Evolutionary conservation across 106 monocot species (phyloP).

Genomic region (Dactylorhiza incarnata): DNA sequence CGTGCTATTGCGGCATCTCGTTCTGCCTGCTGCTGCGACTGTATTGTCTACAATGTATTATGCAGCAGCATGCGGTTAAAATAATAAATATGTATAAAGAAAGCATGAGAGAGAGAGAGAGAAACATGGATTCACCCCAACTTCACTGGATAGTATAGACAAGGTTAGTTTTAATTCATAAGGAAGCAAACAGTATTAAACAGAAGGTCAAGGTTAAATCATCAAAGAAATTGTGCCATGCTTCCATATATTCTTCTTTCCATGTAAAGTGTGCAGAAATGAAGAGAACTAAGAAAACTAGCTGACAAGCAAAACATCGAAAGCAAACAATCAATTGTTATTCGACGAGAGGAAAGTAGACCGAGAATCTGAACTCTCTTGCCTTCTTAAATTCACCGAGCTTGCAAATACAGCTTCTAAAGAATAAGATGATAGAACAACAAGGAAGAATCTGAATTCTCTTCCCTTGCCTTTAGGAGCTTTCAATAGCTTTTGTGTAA

Average conservation of each 20-base stretch:
- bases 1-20: conserved; percentile 77
- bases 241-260: background rate
- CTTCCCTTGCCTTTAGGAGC: no score
- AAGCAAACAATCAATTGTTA: background rate
- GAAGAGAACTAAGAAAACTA: conserved; percentile 1
- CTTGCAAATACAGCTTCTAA: no score
- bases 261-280: background rate
- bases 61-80: background rate
- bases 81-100: background rate
- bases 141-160: background rate
- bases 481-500: no score
- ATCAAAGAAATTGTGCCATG: background rate
- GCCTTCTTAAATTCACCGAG: no score
- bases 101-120: background rate
- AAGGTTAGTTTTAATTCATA: background rate
- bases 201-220: background rate
- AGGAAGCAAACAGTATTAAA: background rate
- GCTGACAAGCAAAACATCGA: background rate
- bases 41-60: conserved; percentile 51
- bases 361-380: no score
- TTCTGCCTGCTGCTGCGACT: conserved; percentile 80
- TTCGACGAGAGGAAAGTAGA: no score
- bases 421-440: no score
- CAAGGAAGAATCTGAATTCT: no score
- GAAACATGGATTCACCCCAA: background rate